Conservation (phyloP, 495 filamentous ascomycete species). For the Evernia prunastri region DNA sequence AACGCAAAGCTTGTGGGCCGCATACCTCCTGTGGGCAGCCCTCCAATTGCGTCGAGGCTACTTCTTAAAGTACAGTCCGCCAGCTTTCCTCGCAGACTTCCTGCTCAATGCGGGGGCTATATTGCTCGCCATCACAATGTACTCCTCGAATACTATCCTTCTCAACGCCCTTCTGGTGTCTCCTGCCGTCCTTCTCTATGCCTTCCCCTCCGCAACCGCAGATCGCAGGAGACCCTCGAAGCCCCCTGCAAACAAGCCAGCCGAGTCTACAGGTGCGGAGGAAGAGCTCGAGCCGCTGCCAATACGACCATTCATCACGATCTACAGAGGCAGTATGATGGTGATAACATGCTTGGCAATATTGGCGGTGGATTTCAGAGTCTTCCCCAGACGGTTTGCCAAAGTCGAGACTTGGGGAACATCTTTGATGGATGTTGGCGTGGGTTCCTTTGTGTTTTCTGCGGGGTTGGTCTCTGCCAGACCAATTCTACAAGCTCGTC, state of each 20-base stretch:
- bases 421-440: slow-evolving; percentile 95
- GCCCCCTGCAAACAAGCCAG: slow-evolving; percentile 42
- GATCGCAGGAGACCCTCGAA: slow-evolving; percentile 48
- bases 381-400: slow-evolving; percentile 90
- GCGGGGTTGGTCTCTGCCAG: slow-evolving; percentile 87
- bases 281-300: slow-evolving; percentile 50
- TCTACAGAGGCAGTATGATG: slow-evolving; percentile 86
- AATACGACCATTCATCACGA: slow-evolving; percentile 83
- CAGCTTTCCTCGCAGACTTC: slow-evolving; percentile 71
- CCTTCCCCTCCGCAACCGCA: slow-evolving; percentile 40
- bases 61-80: slow-evolving; percentile 66
- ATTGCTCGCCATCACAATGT: slow-evolving; percentile 79
- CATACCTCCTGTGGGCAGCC: slow-evolving; percentile 80
- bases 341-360: slow-evolving; percentile 89
- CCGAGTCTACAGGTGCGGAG: slow-evolving; percentile 21
- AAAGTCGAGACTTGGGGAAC: slow-evolving; percentile 99
- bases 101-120: slow-evolving; percentile 76
- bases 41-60: slow-evolving; percentile 81
- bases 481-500: slow-evolving; percentile 66
- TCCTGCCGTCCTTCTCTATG: slow-evolving; percentile 58
- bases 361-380: slow-evolving; percentile 89
- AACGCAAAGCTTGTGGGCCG: slow-evolving; percentile 46
- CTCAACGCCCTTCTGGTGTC: slow-evolving; percentile 68
- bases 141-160: slow-evolving; percentile 66
- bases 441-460: slow-evolving; percentile 96